These are phyloP conservation scores for Penicillium psychrosexuale DNA, from an alignment of 2,329 filamentous ascomycete species.

Conservation along the genomic window DNA sequence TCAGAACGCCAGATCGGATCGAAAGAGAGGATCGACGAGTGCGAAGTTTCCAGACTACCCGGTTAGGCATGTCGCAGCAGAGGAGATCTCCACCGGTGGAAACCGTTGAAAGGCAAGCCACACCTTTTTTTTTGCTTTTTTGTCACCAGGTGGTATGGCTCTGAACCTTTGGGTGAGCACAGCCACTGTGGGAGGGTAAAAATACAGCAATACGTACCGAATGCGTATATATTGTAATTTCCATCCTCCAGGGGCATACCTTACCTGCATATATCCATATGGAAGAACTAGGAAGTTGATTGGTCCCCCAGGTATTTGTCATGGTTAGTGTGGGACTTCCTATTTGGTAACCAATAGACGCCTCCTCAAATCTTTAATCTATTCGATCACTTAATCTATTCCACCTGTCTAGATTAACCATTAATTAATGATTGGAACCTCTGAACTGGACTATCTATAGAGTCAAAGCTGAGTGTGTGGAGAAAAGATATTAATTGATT, in stretches of 20 bases:
- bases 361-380: slow-evolving; percentile 7
- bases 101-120: slow-evolving; percentile 27
- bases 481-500: not conserved
- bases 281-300: slow-evolving; percentile 1
- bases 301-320: slow-evolving; percentile 25
- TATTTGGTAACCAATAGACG: slow-evolving; percentile 14
- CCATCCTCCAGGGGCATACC: not conserved
- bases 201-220: not conserved
- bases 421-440: not conserved
- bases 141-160: slow-evolving; percentile 6
- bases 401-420: not conserved
- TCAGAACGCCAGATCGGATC: slow-evolving; percentile 12
- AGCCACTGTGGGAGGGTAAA: not conserved
- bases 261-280: not conserved
- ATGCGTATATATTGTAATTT: not conserved
- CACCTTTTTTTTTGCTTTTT: slow-evolving; percentile 21
- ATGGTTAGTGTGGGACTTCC: slow-evolving; percentile 13
- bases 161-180: not conserved
- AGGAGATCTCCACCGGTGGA: slow-evolving; percentile 19
- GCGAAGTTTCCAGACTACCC: slow-evolving; percentile 15
- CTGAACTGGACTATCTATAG: not conserved
- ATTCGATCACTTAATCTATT: slow-evolving; percentile 19
- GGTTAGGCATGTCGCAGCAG: slow-evolving; percentile 19
- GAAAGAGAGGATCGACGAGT: slow-evolving; percentile 21
- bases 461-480: not conserved